phyloP scores from a whole-genome alignment of 2,329 filamentous ascomycete genomes.

The Ophiognomonia clavigignenti-juglandacearum region DNA sequence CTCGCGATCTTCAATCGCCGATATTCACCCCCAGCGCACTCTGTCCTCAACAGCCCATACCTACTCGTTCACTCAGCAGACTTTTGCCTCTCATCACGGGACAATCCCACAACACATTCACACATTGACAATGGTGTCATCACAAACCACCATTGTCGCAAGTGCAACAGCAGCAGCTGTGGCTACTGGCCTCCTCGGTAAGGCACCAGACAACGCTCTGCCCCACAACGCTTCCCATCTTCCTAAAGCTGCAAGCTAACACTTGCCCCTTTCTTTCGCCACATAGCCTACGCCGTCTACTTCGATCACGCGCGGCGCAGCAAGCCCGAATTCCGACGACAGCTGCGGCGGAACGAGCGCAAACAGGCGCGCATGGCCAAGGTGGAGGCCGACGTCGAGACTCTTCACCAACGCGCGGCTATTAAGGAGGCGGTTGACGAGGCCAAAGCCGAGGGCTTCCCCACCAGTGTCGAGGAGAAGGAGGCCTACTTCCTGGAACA shows the following conservation, averaged over 20 bases:
- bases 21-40: too few relatives aligned
- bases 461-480: constrained; percentile 82
- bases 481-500: constrained; percentile 97
- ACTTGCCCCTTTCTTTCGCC: constrained; percentile 8
- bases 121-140: constrained; percentile 51
- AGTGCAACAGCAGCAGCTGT: constrained; percentile 58
- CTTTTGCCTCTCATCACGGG: constrained; percentile 15
- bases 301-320: constrained; percentile 64
- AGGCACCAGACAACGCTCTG: constrained; percentile 25
- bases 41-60: neutral
- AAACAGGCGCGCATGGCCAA: constrained; percentile 66
- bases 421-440: constrained; percentile 74
- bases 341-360: constrained; percentile 71
- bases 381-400: constrained; percentile 63
- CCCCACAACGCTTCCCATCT: neutral
- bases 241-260: neutral
- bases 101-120: constrained; percentile 34
- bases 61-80: neutral
- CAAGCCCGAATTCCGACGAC: constrained; percentile 60
- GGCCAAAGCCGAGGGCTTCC: constrained; percentile 89
- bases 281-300: constrained; percentile 60
- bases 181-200: constrained; percentile 57
- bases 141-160: constrained; percentile 52
- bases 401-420: constrained; percentile 62
- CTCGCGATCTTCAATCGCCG: too few relatives aligned